Conservation (phyloP, 768 basidiomycete species). For the Holtermannia corniformis region DNA sequence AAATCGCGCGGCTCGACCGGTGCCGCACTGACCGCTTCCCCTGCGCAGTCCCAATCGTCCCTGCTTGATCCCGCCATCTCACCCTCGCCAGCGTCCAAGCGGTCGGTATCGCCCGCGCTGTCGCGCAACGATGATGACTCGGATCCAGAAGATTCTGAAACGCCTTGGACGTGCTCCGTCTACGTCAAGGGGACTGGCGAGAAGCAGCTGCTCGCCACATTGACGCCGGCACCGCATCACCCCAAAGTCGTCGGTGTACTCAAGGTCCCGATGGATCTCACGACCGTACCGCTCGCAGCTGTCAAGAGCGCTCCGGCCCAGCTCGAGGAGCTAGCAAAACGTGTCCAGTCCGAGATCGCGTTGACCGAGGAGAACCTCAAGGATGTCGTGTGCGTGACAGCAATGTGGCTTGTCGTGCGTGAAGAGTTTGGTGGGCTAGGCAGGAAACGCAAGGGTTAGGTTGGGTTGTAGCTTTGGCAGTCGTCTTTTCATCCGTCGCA, state of each 20-base stretch:
- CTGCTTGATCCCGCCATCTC: background rate
- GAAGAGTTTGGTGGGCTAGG: slow-evolving; percentile 89
- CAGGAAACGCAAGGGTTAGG: slow-evolving; percentile 60
- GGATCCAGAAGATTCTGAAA: slow-evolving; percentile 93
- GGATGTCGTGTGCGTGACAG: slow-evolving; percentile 78
- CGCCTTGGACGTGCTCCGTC: slow-evolving; percentile 75
- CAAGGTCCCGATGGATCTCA: slow-evolving; percentile 80
- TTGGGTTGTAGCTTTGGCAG: slow-evolving; percentile 53
- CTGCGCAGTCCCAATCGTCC: background rate
- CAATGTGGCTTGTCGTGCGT: slow-evolving; percentile 81
- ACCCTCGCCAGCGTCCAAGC: background rate
- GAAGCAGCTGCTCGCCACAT: slow-evolving; percentile 59
- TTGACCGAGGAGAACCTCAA: slow-evolving; percentile 88
- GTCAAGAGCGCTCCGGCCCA: slow-evolving; percentile 7
- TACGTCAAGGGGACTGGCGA: slow-evolving; percentile 33
- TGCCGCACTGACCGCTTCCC: background rate
- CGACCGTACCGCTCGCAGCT: slow-evolving; percentile 59
- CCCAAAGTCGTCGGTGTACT: slow-evolving; percentile 87
- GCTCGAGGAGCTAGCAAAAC: slow-evolving; percentile 1
- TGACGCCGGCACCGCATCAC: slow-evolving; percentile 89
- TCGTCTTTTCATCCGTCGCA: slow-evolving; percentile 44
- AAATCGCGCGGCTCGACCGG: background rate
- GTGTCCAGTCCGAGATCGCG: slow-evolving; percentile 46
- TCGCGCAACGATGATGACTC: slow-evolving; percentile 58
- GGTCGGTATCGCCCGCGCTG: background rate